Conservation (phyloP, 2,329 filamentous ascomycete genomes). For the Aspergillus thermomutatus region DNA sequence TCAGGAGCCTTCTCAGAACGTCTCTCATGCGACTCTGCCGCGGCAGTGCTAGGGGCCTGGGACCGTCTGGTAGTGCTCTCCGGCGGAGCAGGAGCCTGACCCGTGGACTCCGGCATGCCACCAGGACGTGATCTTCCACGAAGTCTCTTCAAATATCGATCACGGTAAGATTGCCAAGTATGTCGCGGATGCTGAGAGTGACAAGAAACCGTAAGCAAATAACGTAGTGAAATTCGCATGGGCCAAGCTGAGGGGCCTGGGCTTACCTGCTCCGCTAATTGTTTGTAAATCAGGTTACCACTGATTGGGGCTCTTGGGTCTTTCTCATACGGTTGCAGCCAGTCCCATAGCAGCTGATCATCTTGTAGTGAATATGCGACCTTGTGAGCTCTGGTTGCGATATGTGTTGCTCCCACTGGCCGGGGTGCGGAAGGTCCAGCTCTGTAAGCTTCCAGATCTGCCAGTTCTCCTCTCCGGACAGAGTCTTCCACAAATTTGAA, state of each 20-base stretch:
- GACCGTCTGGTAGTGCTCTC: slow-evolving; percentile 4
- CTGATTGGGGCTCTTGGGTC: slow-evolving; percentile 26
- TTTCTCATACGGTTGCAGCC: slow-evolving; percentile 36
- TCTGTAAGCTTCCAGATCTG: slow-evolving; percentile 46
- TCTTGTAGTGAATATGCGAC: slow-evolving; percentile 41
- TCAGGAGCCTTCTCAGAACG: not conserved
- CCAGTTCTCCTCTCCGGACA: slow-evolving; percentile 46
- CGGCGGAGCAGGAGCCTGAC: not conserved
- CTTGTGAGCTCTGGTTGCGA: slow-evolving; percentile 32
- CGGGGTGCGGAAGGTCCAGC: slow-evolving; percentile 47
- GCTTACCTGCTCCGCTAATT: slow-evolving; percentile 38
- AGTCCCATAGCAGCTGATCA: slow-evolving; percentile 45
- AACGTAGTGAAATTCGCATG: not conserved
- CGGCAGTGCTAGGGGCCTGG: slow-evolving; percentile 1
- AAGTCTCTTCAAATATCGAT: slow-evolving; percentile 44
- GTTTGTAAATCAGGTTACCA: slow-evolving; percentile 46
- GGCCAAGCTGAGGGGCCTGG: not conserved
- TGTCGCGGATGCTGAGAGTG: slow-evolving; percentile 39
- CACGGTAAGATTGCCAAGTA: slow-evolving; percentile 49
- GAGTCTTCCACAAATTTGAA: slow-evolving; percentile 58
- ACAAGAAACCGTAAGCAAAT: slow-evolving; percentile 5
- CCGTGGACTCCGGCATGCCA: slow-evolving; percentile 12
- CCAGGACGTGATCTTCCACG: slow-evolving; percentile 35
- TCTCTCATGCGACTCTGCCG: slow-evolving; percentile 5
- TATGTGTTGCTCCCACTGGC: slow-evolving; percentile 41